Percentiles rank a stretch among this genome's conserved stretches.
Conservation (phyloP, 129 eudicot species). For the Calendula officinalis region DNA sequence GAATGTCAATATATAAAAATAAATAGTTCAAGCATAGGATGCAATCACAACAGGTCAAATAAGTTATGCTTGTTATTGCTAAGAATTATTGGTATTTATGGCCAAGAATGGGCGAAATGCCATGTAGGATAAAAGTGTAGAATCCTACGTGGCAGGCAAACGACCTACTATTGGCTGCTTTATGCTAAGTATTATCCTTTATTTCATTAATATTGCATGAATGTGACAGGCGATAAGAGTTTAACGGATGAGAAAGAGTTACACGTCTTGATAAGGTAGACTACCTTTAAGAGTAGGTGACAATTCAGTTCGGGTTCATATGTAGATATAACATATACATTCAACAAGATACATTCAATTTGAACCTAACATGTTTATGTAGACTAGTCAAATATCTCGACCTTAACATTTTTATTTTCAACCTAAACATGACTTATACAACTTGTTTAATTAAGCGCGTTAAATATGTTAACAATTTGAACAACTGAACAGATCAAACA, state of each 20-base stretch:
- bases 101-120: slow-evolving; percentile 8
- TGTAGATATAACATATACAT: too few relatives aligned
- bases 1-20: too few relatives aligned
- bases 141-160: slow-evolving; percentile 34
- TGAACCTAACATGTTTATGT: too few relatives aligned
- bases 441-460: too few relatives aligned
- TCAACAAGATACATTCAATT: too few relatives aligned
- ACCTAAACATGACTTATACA: too few relatives aligned
- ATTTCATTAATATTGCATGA: not conserved
- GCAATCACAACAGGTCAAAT: not conserved
- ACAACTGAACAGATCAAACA: too few relatives aligned
- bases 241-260: slow-evolving; percentile 22
- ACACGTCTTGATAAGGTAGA: slow-evolving; percentile 18
- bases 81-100: not conserved
- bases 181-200: slow-evolving; percentile 32
- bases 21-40: not conserved
- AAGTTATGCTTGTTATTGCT: too few relatives aligned
- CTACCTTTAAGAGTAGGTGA: slow-evolving; percentile 19
- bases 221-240: slow-evolving; percentile 40
- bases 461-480: too few relatives aligned
- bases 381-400: too few relatives aligned
- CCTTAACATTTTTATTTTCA: too few relatives aligned
- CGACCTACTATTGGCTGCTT: slow-evolving; percentile 35
- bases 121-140: slow-evolving; percentile 35
- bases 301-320: not conserved